Base-by-base conservation (phyloP, 2,329 filamentous ascomycete genomes). In the Diaporthe sp. region DNA sequence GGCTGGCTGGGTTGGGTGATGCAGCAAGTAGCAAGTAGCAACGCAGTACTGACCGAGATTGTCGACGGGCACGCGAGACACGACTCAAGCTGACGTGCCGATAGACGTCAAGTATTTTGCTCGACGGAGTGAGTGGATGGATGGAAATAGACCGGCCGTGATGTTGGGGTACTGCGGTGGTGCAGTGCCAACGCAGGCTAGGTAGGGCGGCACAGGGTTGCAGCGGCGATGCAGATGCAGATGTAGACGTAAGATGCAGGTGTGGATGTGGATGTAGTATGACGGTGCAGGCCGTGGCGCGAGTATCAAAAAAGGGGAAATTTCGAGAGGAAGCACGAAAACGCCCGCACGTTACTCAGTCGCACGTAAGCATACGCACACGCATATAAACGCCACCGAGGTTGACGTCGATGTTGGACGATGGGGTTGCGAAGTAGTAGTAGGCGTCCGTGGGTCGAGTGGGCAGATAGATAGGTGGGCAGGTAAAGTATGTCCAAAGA, bases 71-170 rank as follows among this genome's bases (percentile, higher is more conserved):
- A 53, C 44, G 32, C 63, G 47, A 68, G 63, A 68, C 63, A 68
- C 63, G 63, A 68, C 63, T 68, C 63, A 68, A 68, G 63, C 63
- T 50, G 63, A 66, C 63, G 63, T 53, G 63, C 63, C n/a, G 32
- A 37, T 30, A 27, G 47, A 63, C 39, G n/a, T 32, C 47, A 30
- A 53, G 59, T 68, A 51, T 51, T 22, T 35, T 65, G 61, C 27
- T 35, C n/a, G 13, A 19, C n/a, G 4, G 58, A 9, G 37, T 9
- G 39, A 27, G n/a, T 39, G n/a, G 39, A 17, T 30, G 63, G 63
- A 53, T 39, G 63, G 63, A 51, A 51, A 66, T 37, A 51, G 42
- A 37, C 44, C 47, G 63, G 47, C 35, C 10, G 22, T 37, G 44
- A 32, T 13, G 8, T 68, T 53, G 63, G 63, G 63, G 44, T 37